A percentile compares a stretch with the other conserved stretches of the same genome.
Evolutionary conservation across 352 stramenopile species (phyloP).

Genomic region (Phytopythium boreale): DNA sequence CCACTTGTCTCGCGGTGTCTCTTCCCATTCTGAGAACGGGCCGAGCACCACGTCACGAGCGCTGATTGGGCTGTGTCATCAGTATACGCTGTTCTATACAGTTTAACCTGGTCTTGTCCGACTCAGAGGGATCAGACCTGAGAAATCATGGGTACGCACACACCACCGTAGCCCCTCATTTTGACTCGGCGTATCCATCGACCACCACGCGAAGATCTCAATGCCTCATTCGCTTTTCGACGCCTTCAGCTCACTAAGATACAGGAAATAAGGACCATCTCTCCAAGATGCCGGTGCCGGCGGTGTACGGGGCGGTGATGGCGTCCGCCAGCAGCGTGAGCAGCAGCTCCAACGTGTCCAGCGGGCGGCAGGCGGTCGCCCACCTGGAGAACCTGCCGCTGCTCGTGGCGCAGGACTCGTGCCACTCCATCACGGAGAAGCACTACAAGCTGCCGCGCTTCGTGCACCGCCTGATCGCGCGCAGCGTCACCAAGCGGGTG

Average conservation of each 20-base stretch:
- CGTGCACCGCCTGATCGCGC: slow-evolving; percentile 22
- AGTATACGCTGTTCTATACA: background rate
- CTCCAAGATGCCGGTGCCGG: slow-evolving; percentile 16
- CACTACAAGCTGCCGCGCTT: slow-evolving; percentile 29
- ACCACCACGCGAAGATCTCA: background rate
- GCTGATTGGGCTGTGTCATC: background rate
- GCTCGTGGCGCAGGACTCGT: slow-evolving; percentile 26
- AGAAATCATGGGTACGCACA: slow-evolving; percentile 1
- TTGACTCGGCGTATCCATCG: background rate
- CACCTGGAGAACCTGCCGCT: slow-evolving; percentile 41
- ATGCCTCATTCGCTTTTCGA: too few relatives aligned
- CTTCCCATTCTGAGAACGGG: background rate
- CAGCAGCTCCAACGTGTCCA: slow-evolving; percentile 22
- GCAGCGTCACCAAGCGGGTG: slow-evolving; percentile 27
- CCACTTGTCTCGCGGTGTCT: too few relatives aligned
- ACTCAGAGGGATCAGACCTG: background rate
- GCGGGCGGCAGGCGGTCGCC: slow-evolving; percentile 33
- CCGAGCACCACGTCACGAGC: background rate
- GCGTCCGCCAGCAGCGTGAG: slow-evolving; percentile 16
- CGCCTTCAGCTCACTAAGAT: background rate
- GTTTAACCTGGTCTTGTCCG: background rate
- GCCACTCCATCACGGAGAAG: slow-evolving; percentile 18
- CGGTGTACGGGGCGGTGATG: slow-evolving; percentile 27
- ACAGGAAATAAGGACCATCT: too few relatives aligned
- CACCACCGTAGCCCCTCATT: background rate